Conservation (phyloP, 2,329 filamentous ascomycete genomes). For the Fusarium sp. region DNA sequence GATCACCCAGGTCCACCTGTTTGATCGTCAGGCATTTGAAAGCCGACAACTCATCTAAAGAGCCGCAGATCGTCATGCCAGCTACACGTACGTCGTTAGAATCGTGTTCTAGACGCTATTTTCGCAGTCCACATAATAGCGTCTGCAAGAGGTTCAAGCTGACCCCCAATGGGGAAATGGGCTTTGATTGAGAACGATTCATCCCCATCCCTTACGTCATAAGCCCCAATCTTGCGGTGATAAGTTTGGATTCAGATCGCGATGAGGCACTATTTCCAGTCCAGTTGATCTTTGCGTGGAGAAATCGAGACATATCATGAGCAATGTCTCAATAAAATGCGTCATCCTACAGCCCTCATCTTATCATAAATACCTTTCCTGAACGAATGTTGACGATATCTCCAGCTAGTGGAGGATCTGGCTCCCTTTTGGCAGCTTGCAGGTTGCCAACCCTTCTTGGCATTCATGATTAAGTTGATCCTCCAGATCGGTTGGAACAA, state of each 20-base stretch:
- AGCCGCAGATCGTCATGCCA: slow-evolving; percentile 29
- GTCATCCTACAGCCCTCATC: slow-evolving; percentile 22
- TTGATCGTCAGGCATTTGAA: slow-evolving; percentile 40
- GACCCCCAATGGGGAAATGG: slow-evolving; percentile 32
- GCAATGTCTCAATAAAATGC: slow-evolving; percentile 31
- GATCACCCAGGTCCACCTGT: slow-evolving; percentile 37
- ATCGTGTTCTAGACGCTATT: slow-evolving; percentile 16
- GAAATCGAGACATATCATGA: slow-evolving; percentile 11
- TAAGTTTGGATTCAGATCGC: not conserved
- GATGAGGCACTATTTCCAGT: not conserved
- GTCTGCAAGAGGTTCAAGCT: slow-evolving; percentile 21
- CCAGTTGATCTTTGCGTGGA: slow-evolving; percentile 20
- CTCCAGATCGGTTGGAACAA: slow-evolving; percentile 35
- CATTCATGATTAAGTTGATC: slow-evolving; percentile 23
- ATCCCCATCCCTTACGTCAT: slow-evolving; percentile 40
- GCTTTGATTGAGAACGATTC: slow-evolving; percentile 10
- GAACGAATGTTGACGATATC: slow-evolving; percentile 6
- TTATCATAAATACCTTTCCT: slow-evolving; percentile 8
- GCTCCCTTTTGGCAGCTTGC: not conserved
- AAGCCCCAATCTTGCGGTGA: slow-evolving; percentile 1
- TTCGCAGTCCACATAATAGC: slow-evolving; percentile 12
- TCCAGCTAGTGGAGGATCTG: slow-evolving; percentile 8
- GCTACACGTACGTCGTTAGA: slow-evolving; percentile 3
- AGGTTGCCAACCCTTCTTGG: slow-evolving; percentile 21
- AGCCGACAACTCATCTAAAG: slow-evolving; percentile 34